Evolutionary conservation across 441 rosid genomes (phyloP).

Genomic region (Bocquillonia castaneifolia): DNA sequence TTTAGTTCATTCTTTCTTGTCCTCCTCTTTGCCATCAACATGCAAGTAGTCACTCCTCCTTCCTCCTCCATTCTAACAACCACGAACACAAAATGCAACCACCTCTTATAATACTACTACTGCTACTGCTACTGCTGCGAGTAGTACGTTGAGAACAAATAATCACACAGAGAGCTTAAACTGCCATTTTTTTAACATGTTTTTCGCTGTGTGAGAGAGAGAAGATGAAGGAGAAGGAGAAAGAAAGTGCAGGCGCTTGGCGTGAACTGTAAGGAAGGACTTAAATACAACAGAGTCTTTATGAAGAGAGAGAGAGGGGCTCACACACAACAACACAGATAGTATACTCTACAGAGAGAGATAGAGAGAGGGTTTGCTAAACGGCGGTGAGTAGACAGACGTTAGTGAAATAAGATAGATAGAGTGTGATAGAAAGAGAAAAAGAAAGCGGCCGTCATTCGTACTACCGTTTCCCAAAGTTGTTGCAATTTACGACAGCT

Average conservation of each 20-base stretch:
- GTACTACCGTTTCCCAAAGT: conserved; percentile 43
- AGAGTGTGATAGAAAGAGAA: conserved; percentile 2
- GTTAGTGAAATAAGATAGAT: neutral
- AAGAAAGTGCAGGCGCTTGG: conserved; percentile 55
- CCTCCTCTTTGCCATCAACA: no score
- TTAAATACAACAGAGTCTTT: conserved; percentile 38
- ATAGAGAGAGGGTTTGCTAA: conserved; percentile 21
- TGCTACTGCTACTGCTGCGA: no score
- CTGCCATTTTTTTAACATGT: neutral
- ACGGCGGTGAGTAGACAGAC: conserved; percentile 62
- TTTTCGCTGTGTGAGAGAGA: neutral
- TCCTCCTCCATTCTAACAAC: no score
- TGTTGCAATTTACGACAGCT: conserved; percentile 23
- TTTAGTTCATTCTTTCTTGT: no score
- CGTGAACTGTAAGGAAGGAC: conserved; percentile 69
- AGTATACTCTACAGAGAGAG: neutral
- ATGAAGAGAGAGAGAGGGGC: conserved; percentile 44
- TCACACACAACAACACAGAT: neutral
- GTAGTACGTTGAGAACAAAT: neutral
- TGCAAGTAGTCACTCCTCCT: no score
- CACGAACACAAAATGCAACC: no score
- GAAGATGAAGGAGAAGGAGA: conserved; percentile 16
- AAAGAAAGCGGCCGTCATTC: conserved; percentile 48
- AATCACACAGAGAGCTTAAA: neutral
- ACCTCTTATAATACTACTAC: no score